Base-by-base conservation (phyloP, 108 stramenopile genomes). In the Nitzschia palea region DNA sequence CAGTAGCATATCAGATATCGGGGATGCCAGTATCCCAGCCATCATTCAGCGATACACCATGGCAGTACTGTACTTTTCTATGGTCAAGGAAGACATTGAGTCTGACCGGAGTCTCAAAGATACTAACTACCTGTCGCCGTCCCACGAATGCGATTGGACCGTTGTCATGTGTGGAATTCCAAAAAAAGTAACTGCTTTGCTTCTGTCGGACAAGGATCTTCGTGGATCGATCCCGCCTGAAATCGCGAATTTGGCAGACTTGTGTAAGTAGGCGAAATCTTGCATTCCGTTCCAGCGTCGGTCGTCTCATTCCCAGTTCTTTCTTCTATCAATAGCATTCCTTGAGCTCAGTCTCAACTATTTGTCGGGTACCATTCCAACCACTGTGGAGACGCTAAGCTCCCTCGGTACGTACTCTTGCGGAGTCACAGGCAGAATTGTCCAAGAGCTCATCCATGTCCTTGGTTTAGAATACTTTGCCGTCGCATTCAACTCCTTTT, bases 291-390 rank as follows among this genome's bases (percentile, higher is more conserved):
- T 45, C 30, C n/a, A 27, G 1, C 5, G 22, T 18, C 15, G 20
- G 1, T 57, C 5, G 30, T 31, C 43, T 27, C 42, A 44, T 8
- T 30, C 35, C n/a, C 3, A 57, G 1, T 32, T 56, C 29, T 12
- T 52, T 1, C 43, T 25, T 48, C 15, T 40, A 15, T 18, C 20
- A 6, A 35, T 26, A 66, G 73, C 55, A 5, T 62, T 66, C 44
- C 20, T 74, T 25, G 73, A 67, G 20, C 12, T 74, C 14, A 65
- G 66, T 53, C 26, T 55, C 5, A 74, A 74, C 33, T 22, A 74
- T 15, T 64, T 86, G 31, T 68, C 59, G 8, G 86, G 86, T 1
- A 37, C 50, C 12, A 76, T 86, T 34, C 86, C 86, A n/a, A 43
- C 68, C 4, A 48, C 76, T 37, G 67, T 76, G 12, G 73, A 50